Conservation (phyloP, 768 basidiomycete genomes). For the Paxillus ammoniavirescens region DNA sequence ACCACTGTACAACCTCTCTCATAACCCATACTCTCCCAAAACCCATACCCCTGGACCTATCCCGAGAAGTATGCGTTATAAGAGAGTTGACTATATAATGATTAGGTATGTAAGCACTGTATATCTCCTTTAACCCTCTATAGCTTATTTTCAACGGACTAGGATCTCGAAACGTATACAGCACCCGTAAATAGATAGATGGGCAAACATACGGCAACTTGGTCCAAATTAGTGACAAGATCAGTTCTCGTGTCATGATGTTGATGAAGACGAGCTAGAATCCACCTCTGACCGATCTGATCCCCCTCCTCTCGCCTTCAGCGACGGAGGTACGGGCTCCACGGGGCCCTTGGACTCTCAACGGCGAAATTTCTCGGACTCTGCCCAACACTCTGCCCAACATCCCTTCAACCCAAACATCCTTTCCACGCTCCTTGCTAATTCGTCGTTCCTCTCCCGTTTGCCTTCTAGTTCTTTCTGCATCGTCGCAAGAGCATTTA, state of each 20-base stretch:
- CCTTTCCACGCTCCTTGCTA: conserved; percentile 60
- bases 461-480: conserved; percentile 37
- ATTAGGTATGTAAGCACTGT: too few species aligned
- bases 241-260: not conserved
- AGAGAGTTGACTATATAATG: too few species aligned
- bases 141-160: not conserved
- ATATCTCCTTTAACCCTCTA: not conserved
- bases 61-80: too few species aligned
- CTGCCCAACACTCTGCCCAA: too few species aligned
- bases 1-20: too few species aligned
- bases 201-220: not conserved
- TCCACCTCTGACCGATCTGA: too few species aligned
- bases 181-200: not conserved
- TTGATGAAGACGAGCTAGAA: not conserved
- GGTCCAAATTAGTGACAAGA: not conserved
- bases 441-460: conserved; percentile 62
- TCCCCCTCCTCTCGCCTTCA: conserved; percentile 45
- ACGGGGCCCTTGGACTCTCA: too few species aligned
- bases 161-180: not conserved
- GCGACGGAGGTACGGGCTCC: too few species aligned
- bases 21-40: too few species aligned
- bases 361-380: too few species aligned
- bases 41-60: too few species aligned
- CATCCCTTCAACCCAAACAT: conserved; percentile 70
- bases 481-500: too few species aligned